Conservation (phyloP, 495 filamentous ascomycete species). For the Penicillium waksmanii region DNA sequence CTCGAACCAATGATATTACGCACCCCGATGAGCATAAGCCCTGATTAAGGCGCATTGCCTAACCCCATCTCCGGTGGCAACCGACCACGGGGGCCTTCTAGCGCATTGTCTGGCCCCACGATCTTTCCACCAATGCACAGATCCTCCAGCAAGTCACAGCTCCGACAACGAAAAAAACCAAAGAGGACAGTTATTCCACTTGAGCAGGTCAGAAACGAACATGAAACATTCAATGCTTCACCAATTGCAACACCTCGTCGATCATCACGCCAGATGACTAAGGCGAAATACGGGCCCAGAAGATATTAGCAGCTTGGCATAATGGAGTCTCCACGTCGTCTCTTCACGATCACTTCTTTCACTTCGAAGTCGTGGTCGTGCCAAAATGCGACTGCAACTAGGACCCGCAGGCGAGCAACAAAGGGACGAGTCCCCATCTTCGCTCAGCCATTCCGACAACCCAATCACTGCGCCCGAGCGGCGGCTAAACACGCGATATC, state of each 20-base stretch:
- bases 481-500: constrained; percentile 13
- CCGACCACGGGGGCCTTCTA: background rate
- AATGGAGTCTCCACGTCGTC: constrained; percentile 3
- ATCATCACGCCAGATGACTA: constrained; percentile 8
- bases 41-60: too few species aligned
- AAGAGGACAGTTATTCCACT: background rate
- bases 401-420: constrained; percentile 6
- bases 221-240: constrained; percentile 2
- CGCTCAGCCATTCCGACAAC: constrained; percentile 1
- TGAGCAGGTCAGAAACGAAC: background rate
- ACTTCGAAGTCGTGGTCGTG: background rate
- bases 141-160: background rate
- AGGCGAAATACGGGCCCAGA: background rate
- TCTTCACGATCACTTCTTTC: background rate
- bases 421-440: background rate
- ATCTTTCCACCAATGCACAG: background rate
- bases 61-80: too few species aligned
- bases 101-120: background rate
- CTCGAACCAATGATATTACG: background rate
- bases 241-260: background rate
- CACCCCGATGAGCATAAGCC: too few species aligned
- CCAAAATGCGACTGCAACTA: constrained; percentile 20
- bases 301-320: constrained; percentile 11
- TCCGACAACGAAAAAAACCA: background rate
- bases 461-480: constrained; percentile 10